Evolutionary conservation across 148 eudicot genomes (phyloP), one percentile per base, ranked within the genome.

Genomic region (Chenopodium album): DNA sequence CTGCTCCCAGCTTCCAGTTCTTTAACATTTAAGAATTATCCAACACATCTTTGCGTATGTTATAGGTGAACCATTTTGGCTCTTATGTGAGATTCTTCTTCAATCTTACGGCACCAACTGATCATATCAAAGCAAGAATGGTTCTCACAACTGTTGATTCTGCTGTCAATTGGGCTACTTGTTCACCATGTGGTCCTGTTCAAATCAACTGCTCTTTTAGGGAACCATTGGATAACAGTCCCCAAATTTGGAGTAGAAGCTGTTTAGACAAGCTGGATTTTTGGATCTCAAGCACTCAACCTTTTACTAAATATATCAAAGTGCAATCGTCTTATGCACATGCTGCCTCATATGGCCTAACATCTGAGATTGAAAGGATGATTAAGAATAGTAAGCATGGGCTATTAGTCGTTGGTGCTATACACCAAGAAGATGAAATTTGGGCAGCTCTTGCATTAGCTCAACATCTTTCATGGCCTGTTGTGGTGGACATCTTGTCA

Each of bases 381-480:
- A 89, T 94, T 54, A 80, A 88, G 83, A 87, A 84, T 76, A 92
- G 93, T 68, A 86, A 84, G 44, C 85, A 78, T 68, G 98, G 98
- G 68, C 73, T 96, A 82, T 83, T 96, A 72, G 79, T 96, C 28
- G 67, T 96, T 84, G 98, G 95, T 80, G 88, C 93, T 70, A 87
- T 91, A 70, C 89, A 86, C 73, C 87, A 81, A 66, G 94, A 91
- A 82, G 93, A 94, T 84, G 98, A 96, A 70, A 90, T 92, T 83
- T 92, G 97, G 94, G 97, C 98, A 76, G 92, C 97, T 82, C 94
- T 92, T 83, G 71, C 90, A 28, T 85, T 96, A 88, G 98, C 99
- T 78, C 90, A 87, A 75, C 94, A 94, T 86, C 94, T 96, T 76
- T 80, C 82, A 34, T 96, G 98, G 99, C 99, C 99, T n/a, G 90